A percentile compares a stretch with the other conserved stretches of the same genome.
Evolutionary conservation across 768 basidiomycete species (phyloP).

Genomic region (Paxillus ammoniavirescens): DNA sequence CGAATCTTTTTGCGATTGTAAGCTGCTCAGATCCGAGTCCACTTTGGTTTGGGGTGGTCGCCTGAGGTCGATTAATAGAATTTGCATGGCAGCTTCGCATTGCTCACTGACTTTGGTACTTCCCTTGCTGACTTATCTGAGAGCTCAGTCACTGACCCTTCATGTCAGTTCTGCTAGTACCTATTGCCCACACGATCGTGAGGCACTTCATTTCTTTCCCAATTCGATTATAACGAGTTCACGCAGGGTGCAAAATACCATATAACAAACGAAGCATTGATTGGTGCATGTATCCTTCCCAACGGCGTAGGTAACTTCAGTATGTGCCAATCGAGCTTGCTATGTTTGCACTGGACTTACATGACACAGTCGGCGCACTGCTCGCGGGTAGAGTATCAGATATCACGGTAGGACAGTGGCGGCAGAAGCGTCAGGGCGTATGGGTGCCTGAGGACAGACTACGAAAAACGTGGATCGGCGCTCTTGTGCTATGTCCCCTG

Average conservation of each 20-base stretch:
- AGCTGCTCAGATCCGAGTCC: slow-evolving; percentile 14
- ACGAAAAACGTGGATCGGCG: slow-evolving; percentile 43
- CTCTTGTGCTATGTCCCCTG: slow-evolving; percentile 45
- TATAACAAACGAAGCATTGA: slow-evolving; percentile 53
- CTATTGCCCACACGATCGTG: slow-evolving; percentile 61
- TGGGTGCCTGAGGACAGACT: slow-evolving; percentile 67
- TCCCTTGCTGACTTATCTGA: too few relatives aligned
- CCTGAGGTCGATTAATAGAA: slow-evolving; percentile 22
- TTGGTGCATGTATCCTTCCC: slow-evolving; percentile 61
- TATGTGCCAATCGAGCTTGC: slow-evolving; percentile 27
- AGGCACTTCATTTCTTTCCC: slow-evolving; percentile 13
- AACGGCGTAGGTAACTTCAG: slow-evolving; percentile 59
- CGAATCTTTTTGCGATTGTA: slow-evolving; percentile 51
- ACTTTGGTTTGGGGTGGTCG: too few relatives aligned
- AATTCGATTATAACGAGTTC: background rate
- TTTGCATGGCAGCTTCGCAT: slow-evolving; percentile 29
- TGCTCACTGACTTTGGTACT: slow-evolving; percentile 23
- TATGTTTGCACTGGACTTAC: background rate
- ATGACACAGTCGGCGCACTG: slow-evolving; percentile 49
- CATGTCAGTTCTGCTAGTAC: slow-evolving; percentile 41
- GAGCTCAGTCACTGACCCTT: too few relatives aligned
- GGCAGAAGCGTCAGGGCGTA: slow-evolving; percentile 42
- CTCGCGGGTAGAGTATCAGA: slow-evolving; percentile 58
- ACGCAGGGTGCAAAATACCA: slow-evolving; percentile 51
- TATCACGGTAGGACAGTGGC: slow-evolving; percentile 43